These are phyloP conservation scores for Karstenula rhodostoma DNA, from an alignment of 2,329 filamentous ascomycete species.

Conservation along the genomic window DNA sequence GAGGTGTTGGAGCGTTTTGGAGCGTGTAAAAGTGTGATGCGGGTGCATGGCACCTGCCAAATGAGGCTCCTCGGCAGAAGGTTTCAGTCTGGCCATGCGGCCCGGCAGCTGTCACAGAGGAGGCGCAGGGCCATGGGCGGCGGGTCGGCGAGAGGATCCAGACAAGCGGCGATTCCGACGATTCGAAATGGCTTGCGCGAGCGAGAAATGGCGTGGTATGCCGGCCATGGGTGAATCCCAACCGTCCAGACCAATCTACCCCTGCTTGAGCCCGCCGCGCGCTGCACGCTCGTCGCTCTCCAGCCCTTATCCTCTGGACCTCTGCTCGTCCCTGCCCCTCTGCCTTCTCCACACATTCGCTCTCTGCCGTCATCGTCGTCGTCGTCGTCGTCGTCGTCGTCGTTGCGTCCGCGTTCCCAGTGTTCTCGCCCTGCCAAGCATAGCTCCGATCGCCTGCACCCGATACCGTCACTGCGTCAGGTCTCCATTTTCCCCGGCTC, in stretches of 20 bases:
- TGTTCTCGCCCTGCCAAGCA: conserved; percentile 14
- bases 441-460: conserved; percentile 12
- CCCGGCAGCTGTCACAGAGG: conserved; percentile 1
- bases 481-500: conserved; percentile 23
- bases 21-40: neutral
- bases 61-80: neutral
- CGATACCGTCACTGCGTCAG: conserved; percentile 14
- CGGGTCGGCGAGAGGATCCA: conserved; percentile 6
- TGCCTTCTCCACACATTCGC: conserved; percentile 16
- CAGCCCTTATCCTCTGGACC: conserved; percentile 16
- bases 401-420: neutral
- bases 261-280: conserved; percentile 14
- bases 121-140: neutral
- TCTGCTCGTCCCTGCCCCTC: conserved; percentile 18
- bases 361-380: conserved; percentile 10
- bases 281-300: conserved; percentile 15
- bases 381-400: neutral
- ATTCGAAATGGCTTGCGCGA: conserved; percentile 14
- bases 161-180: conserved; percentile 17
- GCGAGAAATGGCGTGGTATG: conserved; percentile 5
- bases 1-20: neutral
- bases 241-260: conserved; percentile 9
- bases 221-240: conserved; percentile 5
- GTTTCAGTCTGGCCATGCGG: neutral
- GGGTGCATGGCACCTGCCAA: conserved; percentile 12